Evolutionary conservation across 1,139 yeast species (phyloP), one percentile per base, ranked within the genome.

Genomic region (Yamadazyma dendronema): DNA sequence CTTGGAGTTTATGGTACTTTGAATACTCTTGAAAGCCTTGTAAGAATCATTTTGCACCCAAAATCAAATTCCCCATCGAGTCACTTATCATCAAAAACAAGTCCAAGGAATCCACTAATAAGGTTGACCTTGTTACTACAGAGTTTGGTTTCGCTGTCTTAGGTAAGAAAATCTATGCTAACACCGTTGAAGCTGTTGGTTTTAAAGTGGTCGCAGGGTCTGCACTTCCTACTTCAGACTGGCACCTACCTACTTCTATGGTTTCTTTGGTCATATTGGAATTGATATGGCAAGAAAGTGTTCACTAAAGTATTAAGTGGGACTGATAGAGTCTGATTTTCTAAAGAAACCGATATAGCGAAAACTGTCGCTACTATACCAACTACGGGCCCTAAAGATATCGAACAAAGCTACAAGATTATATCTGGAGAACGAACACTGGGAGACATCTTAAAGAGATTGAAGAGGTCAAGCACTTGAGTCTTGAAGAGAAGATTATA

Each of bases 1-100:
- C 51, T 75, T 41, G 85, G 86, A 30, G 50, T 70, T 35, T 63
- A 67, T 41, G 86, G 87, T 23, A 44, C 57, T 44, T 59, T 81
- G 31, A 84, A 82, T 27, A 51, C 59, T 39, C 74, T 38, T 79
- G 26, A 60, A 60, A 2, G 79, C 80, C 3, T 57, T 79, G 34
- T 50, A 67, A 9, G 61, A 74, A 6, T 53, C 67, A n/a, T 44
- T 77, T 78, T 50, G 59, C 61, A 14, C 58, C 58, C 40, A 72
- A 74, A 44, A 55, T 73, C 43, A 44, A 63, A 8, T 61, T 64
- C 33, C 86, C 86, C 22, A 59, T 81, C 42, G 66, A 67, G 47
- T 77, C 74, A 0, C 49, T 80, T 39, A 67, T 84, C 17, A 60
- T 79, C 48, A 67, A 69, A 36, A 61, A 67, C 30, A 63, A 60